A percentile compares a stretch with the other conserved stretches of the same genome.
Conservation (phyloP, 1,139 yeast genomes). For the Diutina neorugosa region DNA sequence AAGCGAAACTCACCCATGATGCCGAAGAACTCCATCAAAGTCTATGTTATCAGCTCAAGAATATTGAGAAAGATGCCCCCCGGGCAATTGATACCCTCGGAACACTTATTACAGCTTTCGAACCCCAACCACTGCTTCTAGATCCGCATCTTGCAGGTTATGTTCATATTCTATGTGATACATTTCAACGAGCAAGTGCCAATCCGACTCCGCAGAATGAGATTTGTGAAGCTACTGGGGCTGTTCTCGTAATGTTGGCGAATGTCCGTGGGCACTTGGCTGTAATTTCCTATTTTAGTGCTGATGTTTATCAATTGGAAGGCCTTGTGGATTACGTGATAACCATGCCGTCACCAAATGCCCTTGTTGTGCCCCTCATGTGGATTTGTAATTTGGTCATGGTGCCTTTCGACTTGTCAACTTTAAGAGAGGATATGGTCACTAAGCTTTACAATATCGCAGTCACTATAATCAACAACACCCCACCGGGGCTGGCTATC, state of each 20-base stretch:
- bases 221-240: background rate
- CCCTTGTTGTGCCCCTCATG: background rate
- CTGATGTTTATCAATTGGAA: background rate
- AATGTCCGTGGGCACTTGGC: background rate
- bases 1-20: background rate
- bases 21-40: background rate
- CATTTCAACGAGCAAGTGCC: background rate
- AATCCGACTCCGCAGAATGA: background rate
- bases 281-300: background rate
- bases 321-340: background rate
- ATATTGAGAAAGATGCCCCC: background rate
- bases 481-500: background rate
- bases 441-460: background rate
- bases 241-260: background rate
- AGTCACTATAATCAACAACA: background rate
- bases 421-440: background rate
- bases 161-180: background rate
- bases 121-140: background rate
- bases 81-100: background rate
- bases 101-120: background rate
- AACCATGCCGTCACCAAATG: background rate
- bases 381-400: slow-evolving; percentile 3
- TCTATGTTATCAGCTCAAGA: background rate
- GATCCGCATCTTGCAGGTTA: background rate
- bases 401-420: background rate